phyloP scores from a whole-genome alignment of 139 green algal species.

The Auxenochlorella protothecoides region DNA sequence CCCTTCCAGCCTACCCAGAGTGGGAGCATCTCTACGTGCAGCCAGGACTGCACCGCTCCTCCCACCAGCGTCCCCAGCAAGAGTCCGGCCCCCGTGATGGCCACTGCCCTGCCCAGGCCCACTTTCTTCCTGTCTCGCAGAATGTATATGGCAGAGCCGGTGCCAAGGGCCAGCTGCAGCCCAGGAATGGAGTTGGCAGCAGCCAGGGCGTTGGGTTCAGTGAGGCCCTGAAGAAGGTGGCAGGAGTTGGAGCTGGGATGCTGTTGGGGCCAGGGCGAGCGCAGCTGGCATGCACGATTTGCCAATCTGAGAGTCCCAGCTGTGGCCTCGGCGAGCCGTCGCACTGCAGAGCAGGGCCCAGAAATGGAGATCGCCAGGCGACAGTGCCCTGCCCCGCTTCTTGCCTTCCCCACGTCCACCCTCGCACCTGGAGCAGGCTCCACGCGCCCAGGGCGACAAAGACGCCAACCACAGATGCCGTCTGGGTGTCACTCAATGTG shows the following conservation, averaged over 20 bases:
- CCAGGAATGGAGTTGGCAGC: slow-evolving; percentile 52
- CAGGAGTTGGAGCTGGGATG: slow-evolving; percentile 11
- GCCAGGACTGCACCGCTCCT: slow-evolving; percentile 55
- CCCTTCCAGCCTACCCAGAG: slow-evolving; percentile 36
- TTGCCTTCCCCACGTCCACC: background rate
- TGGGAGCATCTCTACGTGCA: slow-evolving; percentile 80
- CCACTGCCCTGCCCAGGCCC: slow-evolving; percentile 28
- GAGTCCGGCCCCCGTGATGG: slow-evolving; percentile 40
- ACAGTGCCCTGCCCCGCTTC: too few species aligned
- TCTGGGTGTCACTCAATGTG: too few species aligned
- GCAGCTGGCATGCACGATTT: too few species aligned
- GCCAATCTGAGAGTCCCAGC: too few species aligned
- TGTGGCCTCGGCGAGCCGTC: slow-evolving; percentile 18
- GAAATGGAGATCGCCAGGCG: too few species aligned
- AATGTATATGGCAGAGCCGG: slow-evolving; percentile 59
- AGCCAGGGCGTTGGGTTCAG: slow-evolving; percentile 32
- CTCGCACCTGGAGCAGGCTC: slow-evolving; percentile 3
- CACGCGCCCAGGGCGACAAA: slow-evolving; percentile 42
- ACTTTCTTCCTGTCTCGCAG: slow-evolving; percentile 65
- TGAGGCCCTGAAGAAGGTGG: slow-evolving; percentile 26
- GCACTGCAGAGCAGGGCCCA: background rate
- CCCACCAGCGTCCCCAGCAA: slow-evolving; percentile 57
- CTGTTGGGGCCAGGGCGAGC: too few species aligned
- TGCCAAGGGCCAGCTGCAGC: slow-evolving; percentile 62
- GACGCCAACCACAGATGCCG: slow-evolving; percentile 3